Evolutionary conservation across 2,329 filamentous ascomycete genomes (phyloP), one percentile per base, ranked within the genome.

Genomic region (Aspergillus vadensis): DNA sequence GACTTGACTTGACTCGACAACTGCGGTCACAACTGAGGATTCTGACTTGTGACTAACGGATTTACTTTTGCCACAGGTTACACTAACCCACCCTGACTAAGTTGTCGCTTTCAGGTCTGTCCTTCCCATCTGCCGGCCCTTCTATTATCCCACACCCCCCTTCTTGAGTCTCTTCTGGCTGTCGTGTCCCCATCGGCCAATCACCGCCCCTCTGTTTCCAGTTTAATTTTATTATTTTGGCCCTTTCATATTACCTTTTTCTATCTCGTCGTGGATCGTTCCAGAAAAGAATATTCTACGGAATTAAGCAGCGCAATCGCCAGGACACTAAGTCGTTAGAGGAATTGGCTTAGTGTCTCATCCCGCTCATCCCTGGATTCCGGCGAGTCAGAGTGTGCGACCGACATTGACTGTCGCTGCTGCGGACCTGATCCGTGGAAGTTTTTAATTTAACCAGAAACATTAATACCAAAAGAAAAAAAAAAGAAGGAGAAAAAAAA

Each of bases 281-380:
- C 60, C 47, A 58, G 57, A 62, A 59, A 48, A 55, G 17, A 23
- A 50, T 19, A 19, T 50, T 25, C 44, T 44, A 44, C 39, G 53
- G 17, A 47, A 55, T 55, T 55, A 55, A 55, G 43, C 47, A 44
- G 39, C 39, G 25, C 53, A 43, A 32, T 32, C 43, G 39, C 17
- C 53, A 55, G 53, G 53, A 27, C 53, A 55, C 53, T 55, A 55
- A 55, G 53, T 43, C 53, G n/a, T 55, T 44, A 55, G 53, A 30
- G 53, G 36, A 30, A 41, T 44, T 43, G 53, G 53, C 39, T 55
- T 55, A 55, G 53, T 55, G 39, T 55, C 53, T 43, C 53, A 47
- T 55, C 41, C 48, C 32, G 32, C 27, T n/a, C 58, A 60, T 60
- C 58, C 61, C 61, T 63, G 61, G 52, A 57, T 62, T 57, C 49